A percentile compares a stretch with the other conserved stretches of the same genome.
These are phyloP conservation scores for Fistulinella prunicolor DNA, from an alignment of 768 basidiomycete genomes.

Conservation along the genomic window DNA sequence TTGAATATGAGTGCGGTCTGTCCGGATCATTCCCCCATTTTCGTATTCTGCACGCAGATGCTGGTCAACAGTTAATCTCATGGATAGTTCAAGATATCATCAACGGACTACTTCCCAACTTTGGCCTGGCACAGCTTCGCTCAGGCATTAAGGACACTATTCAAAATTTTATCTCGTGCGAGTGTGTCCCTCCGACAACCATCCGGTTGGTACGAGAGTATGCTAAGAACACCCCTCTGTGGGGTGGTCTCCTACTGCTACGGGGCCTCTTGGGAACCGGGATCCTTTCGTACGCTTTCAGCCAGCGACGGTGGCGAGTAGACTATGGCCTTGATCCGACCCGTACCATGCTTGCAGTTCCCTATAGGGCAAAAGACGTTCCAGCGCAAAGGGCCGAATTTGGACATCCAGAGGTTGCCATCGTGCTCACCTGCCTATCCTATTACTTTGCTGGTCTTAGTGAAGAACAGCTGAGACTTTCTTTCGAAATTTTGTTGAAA, in stretches of 20 bases:
- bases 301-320: conserved; percentile 38
- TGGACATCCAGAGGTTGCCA: conserved; percentile 37
- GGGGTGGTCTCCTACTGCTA: conserved; percentile 29
- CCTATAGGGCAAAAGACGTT: conserved; percentile 39
- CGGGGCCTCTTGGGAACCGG: conserved; percentile 36
- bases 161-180: conserved; percentile 21
- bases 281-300: conserved; percentile 30
- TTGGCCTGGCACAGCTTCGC: conserved; percentile 13
- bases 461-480: conserved; percentile 27
- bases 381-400: conserved; percentile 38
- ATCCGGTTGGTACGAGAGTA: conserved; percentile 8
- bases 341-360: conserved; percentile 37
- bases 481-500: conserved; percentile 28
- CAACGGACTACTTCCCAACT: conserved; percentile 10
- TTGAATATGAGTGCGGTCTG: conserved; percentile 17
- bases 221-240: conserved; percentile 4
- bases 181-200: neutral
- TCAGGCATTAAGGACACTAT: conserved; percentile 7
- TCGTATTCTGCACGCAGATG: conserved; percentile 18
- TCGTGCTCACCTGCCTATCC: conserved; percentile 36
- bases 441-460: conserved; percentile 37
- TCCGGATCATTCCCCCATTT: conserved; percentile 23
- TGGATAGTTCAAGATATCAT: conserved; percentile 17
- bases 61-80: conserved; percentile 11
- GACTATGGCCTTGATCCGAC: conserved; percentile 35